Base-by-base conservation (phyloP, 768 basidiomycete genomes). In the Kwoniella europaea region DNA sequence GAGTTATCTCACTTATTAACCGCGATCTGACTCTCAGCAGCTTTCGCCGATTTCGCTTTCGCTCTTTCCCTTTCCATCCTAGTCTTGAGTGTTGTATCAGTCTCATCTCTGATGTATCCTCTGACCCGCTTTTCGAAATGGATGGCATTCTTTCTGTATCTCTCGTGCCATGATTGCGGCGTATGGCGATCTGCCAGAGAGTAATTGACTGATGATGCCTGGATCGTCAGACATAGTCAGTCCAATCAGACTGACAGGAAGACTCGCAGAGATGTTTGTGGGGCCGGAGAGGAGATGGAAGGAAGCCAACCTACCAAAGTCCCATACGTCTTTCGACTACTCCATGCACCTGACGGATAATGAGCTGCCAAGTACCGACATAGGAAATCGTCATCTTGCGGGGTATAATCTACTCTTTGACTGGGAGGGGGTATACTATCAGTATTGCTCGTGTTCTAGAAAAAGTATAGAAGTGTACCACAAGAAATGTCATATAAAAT, bases 121-220 rank as follows among this genome's bases (percentile, higher is more conserved):
- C 62, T 29, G 10, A 79, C 67, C 18, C 77, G 68, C 18, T 62
- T 68, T 16, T 56, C 24, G 15, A 76, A 74, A 0, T 43, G 43
- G 1, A 35, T 52, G 7, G 63, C 7, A 46, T 78, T 78, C 67
- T 75, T 78, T 71, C 78, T 81, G 78, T 76, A 81, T 16, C 76
- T 64, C 62, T 78, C 75, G 56, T 78, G 78, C 80, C 80, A 81
- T 64, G 80, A 81, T 73, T 81, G 78, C 2, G 59, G 53, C 20
- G 73, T 54, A 61, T 81, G 80, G 1, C 69, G 58, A 4, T 24
- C 55, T 20, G 71, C 72, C 15, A 73, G 58, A 16, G 80, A 75
- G 41, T 72, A 79, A 12, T 24, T 42, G 3, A 43, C 43, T 42
- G 54, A 24, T 22, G 46, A 52, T 12, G 43, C 56, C 73, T 76